Base-by-base conservation (phyloP, 2,329 filamentous ascomycete genomes). In the Diplodia intermedia region DNA sequence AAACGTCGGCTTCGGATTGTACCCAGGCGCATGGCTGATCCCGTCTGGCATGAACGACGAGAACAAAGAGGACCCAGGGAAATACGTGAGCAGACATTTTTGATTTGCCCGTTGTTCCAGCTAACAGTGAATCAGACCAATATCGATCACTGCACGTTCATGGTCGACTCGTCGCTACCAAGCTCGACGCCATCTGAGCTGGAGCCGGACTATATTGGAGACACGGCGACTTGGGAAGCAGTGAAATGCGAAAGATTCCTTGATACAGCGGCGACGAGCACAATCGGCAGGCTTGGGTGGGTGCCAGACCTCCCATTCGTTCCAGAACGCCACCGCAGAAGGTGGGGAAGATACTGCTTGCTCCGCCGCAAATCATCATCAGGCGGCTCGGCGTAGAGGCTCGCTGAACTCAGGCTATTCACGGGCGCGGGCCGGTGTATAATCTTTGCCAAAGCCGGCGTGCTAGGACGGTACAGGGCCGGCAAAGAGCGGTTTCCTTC, bases 291-390 rank as follows among this genome's bases (percentile, higher is more conserved):
- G 69, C 86, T 92, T 9, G 80, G 97, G 56, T 98, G 93, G 92
- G 77, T 97, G 43, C 95, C 95, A 2, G 86, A 93, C 71, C 80
- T 88, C 70, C 80, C 85, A 0, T 80, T 92, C 49, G 81, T 97
- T 15, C 93, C 94, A 0, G 84, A 88, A 52, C 85, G 84, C 69
- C 89, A 88, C 71, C 87, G 85, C 72, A 87, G 94, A 68, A 89
- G 88, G 79, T 98, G 94, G 93, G 95, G 93, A 20, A 85, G 88
- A 65, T 96, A 98, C 79, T 99, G 95, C 78, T 83, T 99, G 65
- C 80, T 98, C 71, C 86, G 86, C 74, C 86, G 88, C 71, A 82
- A 50, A 38, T 18, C 31, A 18, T 20, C 49, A 61, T 43, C 55
- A 54, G 56, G 31, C n/a, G 54, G 54, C 14, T 54, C 62, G 20